Evolutionary conservation across 306 rosid species (phyloP).

Genomic region (Gillenia trifoliata): DNA sequence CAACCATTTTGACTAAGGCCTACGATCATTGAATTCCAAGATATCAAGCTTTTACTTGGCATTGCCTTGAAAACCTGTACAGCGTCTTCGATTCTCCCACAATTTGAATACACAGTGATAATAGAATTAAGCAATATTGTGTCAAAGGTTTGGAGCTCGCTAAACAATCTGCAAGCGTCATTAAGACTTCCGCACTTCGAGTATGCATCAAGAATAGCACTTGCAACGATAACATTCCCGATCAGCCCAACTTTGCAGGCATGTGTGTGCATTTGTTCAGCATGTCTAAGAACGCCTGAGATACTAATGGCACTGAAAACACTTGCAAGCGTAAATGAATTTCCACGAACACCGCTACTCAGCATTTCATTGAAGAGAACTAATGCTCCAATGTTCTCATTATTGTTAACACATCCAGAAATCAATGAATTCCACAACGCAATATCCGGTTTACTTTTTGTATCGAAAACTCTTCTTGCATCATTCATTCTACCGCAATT

Average conservation of each 20-base stretch:
- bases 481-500: slow-evolving; percentile 59
- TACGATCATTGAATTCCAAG: slow-evolving; percentile 77
- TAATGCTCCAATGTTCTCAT: slow-evolving; percentile 55
- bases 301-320: slow-evolving; percentile 52
- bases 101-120: slow-evolving; percentile 62
- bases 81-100: slow-evolving; percentile 76
- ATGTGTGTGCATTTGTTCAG: slow-evolving; percentile 52
- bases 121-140: slow-evolving; percentile 63
- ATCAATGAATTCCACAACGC: slow-evolving; percentile 71
- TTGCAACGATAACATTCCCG: slow-evolving; percentile 48
- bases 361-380: slow-evolving; percentile 54
- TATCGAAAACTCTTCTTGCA: slow-evolving; percentile 59
- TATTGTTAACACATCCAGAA: slow-evolving; percentile 54
- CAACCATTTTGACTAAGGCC: slow-evolving; percentile 64
- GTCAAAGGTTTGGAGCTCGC: slow-evolving; percentile 55
- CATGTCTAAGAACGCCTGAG: slow-evolving; percentile 34
- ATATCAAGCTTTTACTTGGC: slow-evolving; percentile 54
- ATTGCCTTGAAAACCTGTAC: slow-evolving; percentile 47
- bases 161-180: slow-evolving; percentile 68
- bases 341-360: slow-evolving; percentile 40
- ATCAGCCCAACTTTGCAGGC: slow-evolving; percentile 51
- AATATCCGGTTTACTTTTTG: slow-evolving; percentile 35
- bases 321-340: slow-evolving; percentile 48
- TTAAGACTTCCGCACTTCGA: slow-evolving; percentile 52
- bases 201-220: slow-evolving; percentile 71